Percentiles rank a stretch among this genome's conserved stretches.
Conservation (phyloP, 2,329 filamentous ascomycete species). For the Ceratocystis diversiconidia region DNA sequence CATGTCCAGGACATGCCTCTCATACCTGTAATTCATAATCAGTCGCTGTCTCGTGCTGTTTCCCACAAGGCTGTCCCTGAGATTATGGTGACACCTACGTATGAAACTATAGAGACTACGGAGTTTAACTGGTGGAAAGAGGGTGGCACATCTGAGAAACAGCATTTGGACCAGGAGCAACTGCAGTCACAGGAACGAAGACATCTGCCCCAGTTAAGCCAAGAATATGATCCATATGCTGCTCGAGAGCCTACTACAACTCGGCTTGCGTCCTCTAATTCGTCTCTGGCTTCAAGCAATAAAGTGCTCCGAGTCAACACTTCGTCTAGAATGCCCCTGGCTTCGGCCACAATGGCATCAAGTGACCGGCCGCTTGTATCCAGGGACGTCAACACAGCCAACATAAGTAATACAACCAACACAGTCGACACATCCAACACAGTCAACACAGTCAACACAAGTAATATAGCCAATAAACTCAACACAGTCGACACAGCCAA, state of each 20-base stretch:
- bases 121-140: slow-evolving; percentile 13
- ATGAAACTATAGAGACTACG: neutral
- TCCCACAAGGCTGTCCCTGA: neutral
- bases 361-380: slow-evolving; percentile 8
- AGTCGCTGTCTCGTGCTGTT: slow-evolving; percentile 14
- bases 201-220: neutral
- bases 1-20: slow-evolving; percentile 9
- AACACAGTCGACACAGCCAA: neutral
- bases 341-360: slow-evolving; percentile 19
- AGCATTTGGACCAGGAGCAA: neutral
- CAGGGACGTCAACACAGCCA: too few species aligned
- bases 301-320: slow-evolving; percentile 10
- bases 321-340: slow-evolving; percentile 15
- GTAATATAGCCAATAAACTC: neutral
- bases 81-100: slow-evolving; percentile 1
- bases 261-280: neutral
- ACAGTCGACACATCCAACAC: neutral
- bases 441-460: neutral
- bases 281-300: neutral
- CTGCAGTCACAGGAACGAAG: neutral
- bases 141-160: slow-evolving; percentile 7
- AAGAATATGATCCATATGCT: neutral
- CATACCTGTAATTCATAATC: slow-evolving; percentile 14
- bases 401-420: too few species aligned
- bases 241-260: neutral